Evolutionary conservation across 768 basidiomycete species (phyloP), one percentile per base, ranked within the genome.

Genomic region (Pseudohyphozyma bogoriensis): DNA sequence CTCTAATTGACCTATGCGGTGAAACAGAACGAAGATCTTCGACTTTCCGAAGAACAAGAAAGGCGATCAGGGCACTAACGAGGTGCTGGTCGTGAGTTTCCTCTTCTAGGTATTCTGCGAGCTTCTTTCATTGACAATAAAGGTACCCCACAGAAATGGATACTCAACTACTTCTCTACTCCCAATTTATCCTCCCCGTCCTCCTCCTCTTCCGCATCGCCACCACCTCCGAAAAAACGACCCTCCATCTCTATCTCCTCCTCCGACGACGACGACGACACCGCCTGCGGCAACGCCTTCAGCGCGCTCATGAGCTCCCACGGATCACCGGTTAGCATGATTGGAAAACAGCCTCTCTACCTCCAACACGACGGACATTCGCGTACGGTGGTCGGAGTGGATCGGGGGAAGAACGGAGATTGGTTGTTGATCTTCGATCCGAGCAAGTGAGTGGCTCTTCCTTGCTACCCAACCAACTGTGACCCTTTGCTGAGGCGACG

Each of bases 341-440:
- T 45, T 12, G 33, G 49, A 12, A 53, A 58, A 15, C 62, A 67
- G 49, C 70, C 70, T 11, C 50, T 71, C 9, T 68, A 68, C 36
- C 66, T 71, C 1, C 70, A 71, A 55, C 68, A 71, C 52, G 44
- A 59, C 31, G 70, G 70, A 0, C 70, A 71, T 51, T 63, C 60
- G 16, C 45, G 68, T 0, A 65, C 64, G 15, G 54, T 71, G 50
- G 59, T 71, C 18, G 70, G 70, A 1, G 37, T 69, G 32, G 68
- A 69, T 32, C 11, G 35, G 13, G 56, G 51, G 12, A 59, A 53
- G 39, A 20, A 26, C 13, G 35, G 58, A 36, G 50, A 56, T 24
- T 66, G 65, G 59, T n/a, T 71, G 50, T 55, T 71, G 36, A 22
- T 71, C 4, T 68, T 66, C 24, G 70, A 71, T 55, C 66, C 68